These are phyloP conservation scores for Bremia lactucae DNA, from an alignment of 352 stramenopile genomes.

Conservation along the genomic window DNA sequence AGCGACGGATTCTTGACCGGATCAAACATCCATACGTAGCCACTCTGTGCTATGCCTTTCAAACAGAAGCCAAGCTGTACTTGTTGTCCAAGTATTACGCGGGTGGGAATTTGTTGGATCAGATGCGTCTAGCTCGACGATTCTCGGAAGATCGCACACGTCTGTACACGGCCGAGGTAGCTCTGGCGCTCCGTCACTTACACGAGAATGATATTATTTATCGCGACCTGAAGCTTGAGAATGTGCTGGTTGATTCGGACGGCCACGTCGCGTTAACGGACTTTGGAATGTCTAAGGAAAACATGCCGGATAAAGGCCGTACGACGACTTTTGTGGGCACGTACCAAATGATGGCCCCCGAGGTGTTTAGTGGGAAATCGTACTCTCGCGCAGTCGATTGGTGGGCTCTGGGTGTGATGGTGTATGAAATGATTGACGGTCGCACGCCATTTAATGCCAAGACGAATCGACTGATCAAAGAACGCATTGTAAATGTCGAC, in stretches of 20 bases:
- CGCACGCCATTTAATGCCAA: constrained; percentile 82
- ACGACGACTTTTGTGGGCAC: constrained; percentile 88
- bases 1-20: constrained; percentile 78
- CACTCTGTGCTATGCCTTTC: constrained; percentile 87
- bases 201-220: constrained; percentile 94
- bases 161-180: constrained; percentile 95
- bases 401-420: constrained; percentile 82
- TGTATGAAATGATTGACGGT: constrained; percentile 86
- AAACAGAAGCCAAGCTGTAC: constrained; percentile 86
- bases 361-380: constrained; percentile 79
- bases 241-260: constrained; percentile 92
- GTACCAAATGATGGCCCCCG: constrained; percentile 88
- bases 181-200: constrained; percentile 90
- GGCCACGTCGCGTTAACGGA: constrained; percentile 97
- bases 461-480: constrained; percentile 78
- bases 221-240: constrained; percentile 97
- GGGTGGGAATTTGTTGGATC: constrained; percentile 91
- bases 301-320: constrained; percentile 79
- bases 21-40: constrained; percentile 97
- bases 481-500: constrained; percentile 76
- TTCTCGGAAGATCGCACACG: constrained; percentile 89
- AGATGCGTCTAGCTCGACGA: constrained; percentile 80
- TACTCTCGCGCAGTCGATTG: constrained; percentile 86
- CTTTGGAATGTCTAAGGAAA: constrained; percentile 98
- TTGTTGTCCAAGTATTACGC: constrained; percentile 93